These are phyloP conservation scores for Termitomyces sp. DNA, from an alignment of 768 basidiomycete species.

Conservation along the genomic window DNA sequence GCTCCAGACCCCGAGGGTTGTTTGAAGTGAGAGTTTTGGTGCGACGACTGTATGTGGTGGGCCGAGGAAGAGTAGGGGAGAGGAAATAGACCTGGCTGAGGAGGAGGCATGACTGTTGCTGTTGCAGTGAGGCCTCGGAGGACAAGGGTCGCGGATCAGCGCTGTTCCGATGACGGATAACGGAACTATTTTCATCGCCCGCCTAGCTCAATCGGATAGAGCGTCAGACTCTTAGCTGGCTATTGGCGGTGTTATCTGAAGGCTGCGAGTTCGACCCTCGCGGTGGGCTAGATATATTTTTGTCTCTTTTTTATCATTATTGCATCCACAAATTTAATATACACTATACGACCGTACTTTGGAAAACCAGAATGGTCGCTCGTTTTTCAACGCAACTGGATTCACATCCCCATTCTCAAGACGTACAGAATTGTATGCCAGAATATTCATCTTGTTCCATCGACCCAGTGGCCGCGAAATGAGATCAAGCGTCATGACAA, in stretches of 20 bases:
- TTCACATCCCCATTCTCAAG: conserved; percentile 68
- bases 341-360: conserved; percentile 66
- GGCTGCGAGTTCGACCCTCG: conserved; percentile 85
- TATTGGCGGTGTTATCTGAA: conserved; percentile 43
- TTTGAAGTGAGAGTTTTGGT: conserved; percentile 11
- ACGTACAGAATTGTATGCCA: conserved; percentile 69
- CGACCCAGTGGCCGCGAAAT: conserved; percentile 77
- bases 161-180: neutral
- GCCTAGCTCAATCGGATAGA: conserved; percentile 65
- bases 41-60: conserved; percentile 15
- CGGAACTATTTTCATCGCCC: conserved; percentile 21
- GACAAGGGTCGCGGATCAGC: neutral
- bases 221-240: conserved; percentile 50
- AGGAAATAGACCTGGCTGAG: conserved; percentile 65
- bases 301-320: too few relatives aligned
- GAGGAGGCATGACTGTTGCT: conserved; percentile 33
- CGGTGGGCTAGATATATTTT: conserved; percentile 24
- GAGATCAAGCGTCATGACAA: conserved; percentile 67
- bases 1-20: neutral
- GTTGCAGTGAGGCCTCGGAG: neutral
- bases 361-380: conserved; percentile 92
- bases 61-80: conserved; percentile 44
- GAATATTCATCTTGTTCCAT: conserved; percentile 78
- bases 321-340: conserved; percentile 3
- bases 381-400: conserved; percentile 71